Percentiles rank a stretch among this genome's conserved stretches.
phyloP scores from a whole-genome alignment of 306 rosid species.

The Alnus rubra region DNA sequence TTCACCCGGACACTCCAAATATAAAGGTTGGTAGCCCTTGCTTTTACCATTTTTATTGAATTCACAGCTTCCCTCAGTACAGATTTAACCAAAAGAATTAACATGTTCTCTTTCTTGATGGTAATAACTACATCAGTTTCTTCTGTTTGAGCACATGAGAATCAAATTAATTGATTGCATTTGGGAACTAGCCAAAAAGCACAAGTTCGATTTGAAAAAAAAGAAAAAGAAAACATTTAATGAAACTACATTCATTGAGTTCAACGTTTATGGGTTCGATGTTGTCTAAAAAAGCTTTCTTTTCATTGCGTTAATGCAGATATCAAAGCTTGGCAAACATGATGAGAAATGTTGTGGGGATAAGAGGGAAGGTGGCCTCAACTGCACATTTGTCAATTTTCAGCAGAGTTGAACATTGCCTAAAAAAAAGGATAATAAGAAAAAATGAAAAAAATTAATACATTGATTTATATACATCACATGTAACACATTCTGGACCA shows the following conservation, averaged over 20 bases:
- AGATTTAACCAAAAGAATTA: background rate
- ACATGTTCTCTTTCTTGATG: background rate
- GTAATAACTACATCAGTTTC: background rate
- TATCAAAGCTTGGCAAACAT: background rate
- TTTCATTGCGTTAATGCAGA: constrained; percentile 1
- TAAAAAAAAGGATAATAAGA: background rate
- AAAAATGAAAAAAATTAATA: background rate
- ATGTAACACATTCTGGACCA: background rate
- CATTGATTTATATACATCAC: background rate
- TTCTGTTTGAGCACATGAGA: background rate
- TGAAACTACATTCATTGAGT: background rate
- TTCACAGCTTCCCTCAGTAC: background rate
- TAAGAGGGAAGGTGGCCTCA: background rate
- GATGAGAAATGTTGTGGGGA: background rate
- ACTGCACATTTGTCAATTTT: background rate
- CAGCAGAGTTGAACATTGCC: background rate
- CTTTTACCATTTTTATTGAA: background rate
- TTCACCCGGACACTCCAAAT: background rate
- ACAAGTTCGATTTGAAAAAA: background rate
- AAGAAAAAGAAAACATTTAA: background rate
- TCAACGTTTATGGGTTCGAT: background rate
- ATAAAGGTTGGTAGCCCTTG: constrained; percentile 24
- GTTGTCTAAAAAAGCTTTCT: background rate
- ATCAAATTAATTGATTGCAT: background rate
- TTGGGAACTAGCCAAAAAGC: background rate